Conservation (phyloP, 768 basidiomycete genomes). For the Leucosporidium creatinivorum region DNA sequence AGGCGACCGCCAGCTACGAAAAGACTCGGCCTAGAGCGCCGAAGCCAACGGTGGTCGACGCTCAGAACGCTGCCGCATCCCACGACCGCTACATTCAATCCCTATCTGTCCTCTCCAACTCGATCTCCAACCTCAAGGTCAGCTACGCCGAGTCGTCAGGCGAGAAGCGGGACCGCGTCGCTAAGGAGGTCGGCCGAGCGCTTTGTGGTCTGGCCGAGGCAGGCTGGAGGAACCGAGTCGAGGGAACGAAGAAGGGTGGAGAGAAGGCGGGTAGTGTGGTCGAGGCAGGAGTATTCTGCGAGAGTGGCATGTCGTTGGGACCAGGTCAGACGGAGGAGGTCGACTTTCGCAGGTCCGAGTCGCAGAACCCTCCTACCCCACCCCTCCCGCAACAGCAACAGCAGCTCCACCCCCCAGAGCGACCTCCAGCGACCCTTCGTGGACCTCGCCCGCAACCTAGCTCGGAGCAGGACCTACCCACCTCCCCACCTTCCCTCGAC, state of each 20-base stretch:
- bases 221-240: slow-evolving; percentile 18
- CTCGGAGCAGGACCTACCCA: not conserved
- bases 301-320: slow-evolving; percentile 3
- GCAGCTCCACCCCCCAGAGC: not conserved
- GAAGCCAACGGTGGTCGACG: not conserved
- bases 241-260: slow-evolving; percentile 15
- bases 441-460: not conserved
- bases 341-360: not conserved
- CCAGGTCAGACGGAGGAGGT: not conserved
- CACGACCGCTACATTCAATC: slow-evolving; percentile 25
- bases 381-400: not conserved
- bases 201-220: slow-evolving; percentile 15
- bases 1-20: slow-evolving; percentile 28
- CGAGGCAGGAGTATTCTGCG: slow-evolving; percentile 4
- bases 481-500: too few species aligned
- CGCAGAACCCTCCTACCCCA: too few species aligned
- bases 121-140: slow-evolving; percentile 10
- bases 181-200: slow-evolving; percentile 11
- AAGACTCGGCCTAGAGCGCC: not conserved
- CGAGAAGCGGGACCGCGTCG: slow-evolving; percentile 8
- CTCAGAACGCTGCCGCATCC: not conserved
- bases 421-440: not conserved
- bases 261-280: slow-evolving; percentile 11
- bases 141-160: slow-evolving; percentile 15
- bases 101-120: slow-evolving; percentile 15